Conservation (phyloP, 129 eudicot species). For the Chrysanthemum lavandulifolium region DNA sequence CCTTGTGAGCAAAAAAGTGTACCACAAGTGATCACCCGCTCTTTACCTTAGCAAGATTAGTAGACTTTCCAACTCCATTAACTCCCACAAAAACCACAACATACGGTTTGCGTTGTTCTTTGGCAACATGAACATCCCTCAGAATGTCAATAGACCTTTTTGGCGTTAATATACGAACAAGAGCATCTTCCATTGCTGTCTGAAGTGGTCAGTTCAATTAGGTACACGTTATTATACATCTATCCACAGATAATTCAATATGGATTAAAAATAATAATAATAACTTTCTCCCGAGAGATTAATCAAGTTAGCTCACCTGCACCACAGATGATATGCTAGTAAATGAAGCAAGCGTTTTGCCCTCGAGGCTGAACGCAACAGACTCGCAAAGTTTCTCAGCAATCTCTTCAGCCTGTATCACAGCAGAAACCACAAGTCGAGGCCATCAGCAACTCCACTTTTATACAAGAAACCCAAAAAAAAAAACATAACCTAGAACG, state of each 20-base stretch:
- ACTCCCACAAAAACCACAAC: slow-evolving; percentile 98
- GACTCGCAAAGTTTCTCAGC: slow-evolving; percentile 97
- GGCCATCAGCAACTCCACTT: slow-evolving; percentile 10
- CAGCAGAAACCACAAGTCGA: slow-evolving; percentile 17
- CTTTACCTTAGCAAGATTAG: slow-evolving; percentile 93
- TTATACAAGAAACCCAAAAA: neutral
- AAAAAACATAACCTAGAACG: neutral
- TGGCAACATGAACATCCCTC: slow-evolving; percentile 92
- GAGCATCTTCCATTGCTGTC: slow-evolving; percentile 99
- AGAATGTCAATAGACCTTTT: slow-evolving; percentile 89
- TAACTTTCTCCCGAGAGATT: neutral
- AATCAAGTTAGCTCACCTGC: slow-evolving; percentile 48
- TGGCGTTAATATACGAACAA: slow-evolving; percentile 94
- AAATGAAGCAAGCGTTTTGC: slow-evolving; percentile 85
- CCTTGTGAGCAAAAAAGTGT: neutral
- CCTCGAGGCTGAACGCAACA: slow-evolving; percentile 90
- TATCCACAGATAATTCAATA: slow-evolving; percentile 1
- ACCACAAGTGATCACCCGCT: neutral
- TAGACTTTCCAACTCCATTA: slow-evolving; percentile 97
- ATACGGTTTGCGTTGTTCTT: slow-evolving; percentile 90
- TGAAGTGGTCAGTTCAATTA: slow-evolving; percentile 33
- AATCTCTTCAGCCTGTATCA: slow-evolving; percentile 85
- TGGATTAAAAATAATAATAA: neutral
- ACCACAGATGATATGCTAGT: slow-evolving; percentile 94
- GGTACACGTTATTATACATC: slow-evolving; percentile 13